Evolutionary conservation across 1,284 basidiomycete genomes (phyloP), one percentile per base, ranked within the genome.

Genomic region (Farysia itapuensis): DNA sequence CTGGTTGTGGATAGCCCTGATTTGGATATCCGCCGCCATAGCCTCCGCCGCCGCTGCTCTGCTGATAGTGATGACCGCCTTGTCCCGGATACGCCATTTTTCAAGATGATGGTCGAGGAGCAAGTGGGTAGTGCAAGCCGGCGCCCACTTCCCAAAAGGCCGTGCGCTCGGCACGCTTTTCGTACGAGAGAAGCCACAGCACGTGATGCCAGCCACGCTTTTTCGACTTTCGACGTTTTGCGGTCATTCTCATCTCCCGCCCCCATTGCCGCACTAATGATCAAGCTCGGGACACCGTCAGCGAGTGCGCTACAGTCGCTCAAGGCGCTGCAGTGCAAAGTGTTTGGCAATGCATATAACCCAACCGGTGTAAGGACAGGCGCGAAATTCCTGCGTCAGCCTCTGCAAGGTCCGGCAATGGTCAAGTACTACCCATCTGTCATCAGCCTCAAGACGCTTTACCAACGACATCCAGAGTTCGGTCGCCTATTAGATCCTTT

Each of bases 361-460:
- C 70, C 67, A 5, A 51, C 40, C 18, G 49, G 59, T 20, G 49
- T 60, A 22, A 59, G 72, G 21, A 70, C 65, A 9, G 72, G 72
- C 12, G 63, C 64, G 31, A 75, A 75, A 33, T 49, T 61, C 13
- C 50, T 75, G 19, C 57, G 60, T 20, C 50, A 67, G 43, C 35
- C 61, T 16, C 53, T 75, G 18, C 60, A 65, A 21, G 72, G 71
- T 9, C 67, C 65, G 14, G 52, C 67, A 4, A 74, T 75, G 72
- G 44, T 74, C 25, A 35, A 37, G 2, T 75, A 75, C 60, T 75
- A 75, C 38, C 71, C 71, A 11, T 60, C 71, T 8, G 60, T 54
- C 9, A 34, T 75, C 36, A 70, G 72, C 30, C 53, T 71, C 29
- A 28, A 46, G 6, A 40, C 63, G 9, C 36, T 71, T 15, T 39